Base-by-base conservation (phyloP, 1,139 yeast species). In the Hanseniaspora uvarum region DNA sequence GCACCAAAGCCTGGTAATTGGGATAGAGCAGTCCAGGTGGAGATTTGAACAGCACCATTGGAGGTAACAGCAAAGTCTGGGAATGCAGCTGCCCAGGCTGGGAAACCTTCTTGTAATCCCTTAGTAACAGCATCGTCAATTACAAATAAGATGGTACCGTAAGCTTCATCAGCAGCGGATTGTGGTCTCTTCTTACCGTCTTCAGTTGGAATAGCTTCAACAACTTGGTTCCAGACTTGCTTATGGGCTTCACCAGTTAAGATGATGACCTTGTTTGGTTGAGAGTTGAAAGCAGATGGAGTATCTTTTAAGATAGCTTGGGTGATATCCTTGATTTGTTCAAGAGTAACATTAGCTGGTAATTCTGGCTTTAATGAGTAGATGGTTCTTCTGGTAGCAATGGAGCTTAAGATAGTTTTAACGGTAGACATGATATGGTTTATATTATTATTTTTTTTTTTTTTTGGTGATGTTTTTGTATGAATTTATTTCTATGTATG, bases 251-350 rank as follows among this genome's bases (percentile, higher is more conserved):
- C 71, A 55, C 76, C 77, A 56, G 68, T 67, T 50, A 72, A 54
- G 56, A 72, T 65, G 23, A 70, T 59, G 18, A 75, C 75, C 50
- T 78, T 69, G 61, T 70, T 65, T 45, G 70, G 67, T 62, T 74
- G 78, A 46, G 72, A 70, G 68, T 74, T 74, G 70, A 72, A 72
- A n/a, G 74, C 64, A 19, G 75, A 71, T 60, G 76, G 76, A 7
- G 73, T 69, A 62, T 72, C 64, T 60, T 69, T 71, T 56, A 71
- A 64, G 46, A 70, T 63, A 24, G 64, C 59, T 58, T 69, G 71
- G n/a, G 70, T 69, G 39, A 67, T 59, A 11, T 58, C 56, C 60
- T 67, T 70, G 33, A 71, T 62, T 52, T 71, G 68, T 10, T 61
- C 59, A 33, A 69, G 56, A 46, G 69, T 59, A 58, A 70, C 68